Evolutionary conservation across 768 basidiomycete species (phyloP).

Genomic region (Leccinum obscurum): DNA sequence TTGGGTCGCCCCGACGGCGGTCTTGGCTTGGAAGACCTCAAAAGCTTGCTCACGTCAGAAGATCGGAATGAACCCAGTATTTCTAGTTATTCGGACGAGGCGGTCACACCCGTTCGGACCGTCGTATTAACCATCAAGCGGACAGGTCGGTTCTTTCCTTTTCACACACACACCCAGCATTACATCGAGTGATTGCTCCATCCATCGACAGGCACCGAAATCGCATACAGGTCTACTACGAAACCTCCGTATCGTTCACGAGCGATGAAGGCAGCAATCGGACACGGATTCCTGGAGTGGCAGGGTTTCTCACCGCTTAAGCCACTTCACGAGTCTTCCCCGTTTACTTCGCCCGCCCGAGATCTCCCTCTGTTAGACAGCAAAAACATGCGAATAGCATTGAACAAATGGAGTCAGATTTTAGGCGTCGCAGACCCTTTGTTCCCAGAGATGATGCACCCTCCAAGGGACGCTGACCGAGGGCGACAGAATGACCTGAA

Average conservation of each 20-base stretch:
- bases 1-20: conserved; percentile 32
- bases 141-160: conserved; percentile 21
- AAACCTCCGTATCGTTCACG: conserved; percentile 32
- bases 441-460: conserved; percentile 31
- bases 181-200: not conserved
- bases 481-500: not conserved
- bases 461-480: conserved; percentile 4
- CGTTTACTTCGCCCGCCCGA: conserved; percentile 20
- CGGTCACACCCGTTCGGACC: conserved; percentile 8
- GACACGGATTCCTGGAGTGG: conserved; percentile 35
- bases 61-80: not conserved
- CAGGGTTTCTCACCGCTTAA: conserved; percentile 32
- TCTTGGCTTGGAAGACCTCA: conserved; percentile 33
- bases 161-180: not conserved
- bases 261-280: conserved; percentile 30
- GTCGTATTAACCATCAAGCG: conserved; percentile 23
- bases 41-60: conserved; percentile 26
- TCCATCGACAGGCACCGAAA: conserved; percentile 12
- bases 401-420: conserved; percentile 38
- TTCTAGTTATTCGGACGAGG: conserved; percentile 7
- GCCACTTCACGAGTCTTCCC: conserved; percentile 32
- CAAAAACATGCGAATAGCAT: conserved; percentile 31
- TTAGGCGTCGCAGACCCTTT: conserved; percentile 32
- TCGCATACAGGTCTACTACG: conserved; percentile 22
- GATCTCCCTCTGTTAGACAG: conserved; percentile 20